phyloP scores from a whole-genome alignment of 2,329 filamentous ascomycete species.

The Gaeumannomyces sp. region DNA sequence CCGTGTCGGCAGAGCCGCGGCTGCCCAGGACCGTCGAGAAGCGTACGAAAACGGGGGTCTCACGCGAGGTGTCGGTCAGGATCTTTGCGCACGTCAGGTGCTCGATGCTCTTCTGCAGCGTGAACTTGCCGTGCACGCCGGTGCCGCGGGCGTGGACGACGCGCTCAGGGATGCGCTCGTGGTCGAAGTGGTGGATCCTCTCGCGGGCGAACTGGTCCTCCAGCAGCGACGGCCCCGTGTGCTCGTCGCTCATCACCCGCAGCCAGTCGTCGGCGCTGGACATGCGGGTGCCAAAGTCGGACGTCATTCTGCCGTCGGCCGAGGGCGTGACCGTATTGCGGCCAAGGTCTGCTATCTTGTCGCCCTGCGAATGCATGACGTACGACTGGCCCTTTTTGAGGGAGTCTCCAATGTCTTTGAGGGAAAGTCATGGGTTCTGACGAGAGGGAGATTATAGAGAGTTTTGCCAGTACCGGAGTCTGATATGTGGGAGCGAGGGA shows the following conservation, averaged over 20 bases:
- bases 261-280: slow-evolving; percentile 74
- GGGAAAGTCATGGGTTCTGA: slow-evolving; percentile 5
- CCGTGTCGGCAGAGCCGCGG: slow-evolving; percentile 71
- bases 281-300: slow-evolving; percentile 71
- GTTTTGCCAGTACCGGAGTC: neutral
- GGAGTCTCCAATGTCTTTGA: slow-evolving; percentile 17
- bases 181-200: slow-evolving; percentile 74
- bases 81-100: slow-evolving; percentile 59
- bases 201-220: slow-evolving; percentile 70
- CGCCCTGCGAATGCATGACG: slow-evolving; percentile 33
- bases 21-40: slow-evolving; percentile 76
- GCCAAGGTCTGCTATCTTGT: slow-evolving; percentile 58
- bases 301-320: slow-evolving; percentile 57
- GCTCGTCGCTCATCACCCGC: slow-evolving; percentile 52
- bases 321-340: slow-evolving; percentile 52
- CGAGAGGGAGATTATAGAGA: too few relatives aligned
- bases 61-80: slow-evolving; percentile 53
- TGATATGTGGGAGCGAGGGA: neutral
- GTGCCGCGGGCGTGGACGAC: slow-evolving; percentile 27
- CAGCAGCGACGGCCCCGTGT: slow-evolving; percentile 60
- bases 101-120: slow-evolving; percentile 53
- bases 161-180: slow-evolving; percentile 33
- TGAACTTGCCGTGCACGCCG: slow-evolving; percentile 47
- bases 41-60: slow-evolving; percentile 62
- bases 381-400: slow-evolving; percentile 31